Base-by-base conservation (phyloP, 2,329 filamentous ascomycete genomes). In the Colletotrichum gigasporum region DNA sequence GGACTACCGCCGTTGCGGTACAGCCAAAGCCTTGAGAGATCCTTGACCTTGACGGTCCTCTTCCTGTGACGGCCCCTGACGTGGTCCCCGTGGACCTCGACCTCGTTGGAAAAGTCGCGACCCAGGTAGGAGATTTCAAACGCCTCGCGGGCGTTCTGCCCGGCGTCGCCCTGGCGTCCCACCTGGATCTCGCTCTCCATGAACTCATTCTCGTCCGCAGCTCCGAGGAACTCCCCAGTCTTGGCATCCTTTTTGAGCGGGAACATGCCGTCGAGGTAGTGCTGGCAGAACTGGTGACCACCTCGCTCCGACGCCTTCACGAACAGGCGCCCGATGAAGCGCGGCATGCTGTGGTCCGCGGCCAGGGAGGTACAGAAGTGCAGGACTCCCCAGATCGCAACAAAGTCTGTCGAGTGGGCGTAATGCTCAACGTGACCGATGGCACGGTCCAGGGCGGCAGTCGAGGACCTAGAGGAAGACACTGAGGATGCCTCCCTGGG, bases 341-440 rank as follows among this genome's bases (percentile, higher is more conserved):
- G 84, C 52, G 88, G 86, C 65, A 89, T 82, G 44, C 81, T 75
- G 20, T 73, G 76, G 1, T 74, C 74, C 26, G 68, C 76, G 44
- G 64, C 39, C 26, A 57, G 41, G 18, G 66, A 68, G 8, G 66
- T 68, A 24, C 64, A 67, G 32, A 92, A 93, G 73, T 91, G 85
- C 35, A 95, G 79, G 6, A 94, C 87, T 2, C 92, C 92, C 84
- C 90, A 92, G 12, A 89, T 80, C 2, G 91, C 85, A 2, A 95
- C 91, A 69, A 93, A 91, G 70, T 96, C 92, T 11, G 83, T 85
- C 8, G 84, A 85, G 72, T 94, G 91, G 3, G 89, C 90, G 71
- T 94, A 96, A 75, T 96, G 92, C 76, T 96, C 92, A 35, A 96
- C 90, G 67, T 94, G 84, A 9, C 85, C 83, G 55, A 95, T 89